Evolutionary conservation across 495 filamentous ascomycete genomes (phyloP).

Genomic region (Clohesyomyces aquaticus): DNA sequence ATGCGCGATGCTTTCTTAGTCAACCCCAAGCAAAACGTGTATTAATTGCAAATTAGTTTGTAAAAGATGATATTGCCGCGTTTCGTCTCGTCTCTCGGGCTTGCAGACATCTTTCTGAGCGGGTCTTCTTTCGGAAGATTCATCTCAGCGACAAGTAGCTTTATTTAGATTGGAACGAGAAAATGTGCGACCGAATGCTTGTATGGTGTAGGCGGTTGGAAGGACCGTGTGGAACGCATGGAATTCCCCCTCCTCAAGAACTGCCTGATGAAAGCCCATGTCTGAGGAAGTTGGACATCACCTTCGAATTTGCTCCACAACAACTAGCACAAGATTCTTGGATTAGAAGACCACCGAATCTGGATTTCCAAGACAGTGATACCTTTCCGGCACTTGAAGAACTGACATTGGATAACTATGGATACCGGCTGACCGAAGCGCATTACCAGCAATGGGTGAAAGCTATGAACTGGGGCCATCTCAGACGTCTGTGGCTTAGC

Average conservation of each 20-base stretch:
- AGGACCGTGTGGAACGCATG: too few species aligned
- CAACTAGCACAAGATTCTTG: not conserved
- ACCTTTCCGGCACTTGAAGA: slow-evolving; percentile 3
- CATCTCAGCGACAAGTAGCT: not conserved
- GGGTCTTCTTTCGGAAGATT: not conserved
- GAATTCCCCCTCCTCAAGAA: too few species aligned
- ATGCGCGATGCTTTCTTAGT: not conserved
- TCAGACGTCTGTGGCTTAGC: not conserved
- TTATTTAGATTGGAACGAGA: not conserved
- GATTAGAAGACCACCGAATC: not conserved
- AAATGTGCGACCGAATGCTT: not conserved
- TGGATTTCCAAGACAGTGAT: slow-evolving; percentile 6
- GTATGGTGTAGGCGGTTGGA: too few species aligned
- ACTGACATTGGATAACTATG: not conserved
- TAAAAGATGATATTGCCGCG: not conserved
- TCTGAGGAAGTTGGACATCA: not conserved
- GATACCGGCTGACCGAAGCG: not conserved
- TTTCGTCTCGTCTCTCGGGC: slow-evolving; percentile 4
- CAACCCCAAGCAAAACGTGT: not conserved
- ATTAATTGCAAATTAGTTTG: not conserved
- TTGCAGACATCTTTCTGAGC: not conserved
- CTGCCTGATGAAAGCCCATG: too few species aligned
- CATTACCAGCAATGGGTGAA: not conserved
- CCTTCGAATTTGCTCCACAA: not conserved
- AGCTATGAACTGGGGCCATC: slow-evolving; percentile 7